phyloP scores from a whole-genome alignment of 306 rosid species.

The Prinsepia uniflora region DNA sequence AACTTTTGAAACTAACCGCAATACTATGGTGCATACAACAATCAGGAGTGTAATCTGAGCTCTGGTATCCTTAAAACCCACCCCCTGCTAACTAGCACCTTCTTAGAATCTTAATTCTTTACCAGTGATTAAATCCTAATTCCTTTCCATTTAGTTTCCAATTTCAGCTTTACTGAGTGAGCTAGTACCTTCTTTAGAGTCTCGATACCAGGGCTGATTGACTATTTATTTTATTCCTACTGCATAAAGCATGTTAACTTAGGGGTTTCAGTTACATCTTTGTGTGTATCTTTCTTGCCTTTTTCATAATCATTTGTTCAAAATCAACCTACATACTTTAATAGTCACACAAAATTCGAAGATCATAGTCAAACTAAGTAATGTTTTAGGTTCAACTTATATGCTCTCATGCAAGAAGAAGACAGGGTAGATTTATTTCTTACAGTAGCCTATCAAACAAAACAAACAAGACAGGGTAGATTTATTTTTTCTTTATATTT shows the following conservation, averaged over 20 bases:
- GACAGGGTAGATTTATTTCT: neutral
- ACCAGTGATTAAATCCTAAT: neutral
- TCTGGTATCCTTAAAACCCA: neutral
- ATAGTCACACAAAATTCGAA: neutral
- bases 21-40: neutral
- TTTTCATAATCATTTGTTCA: neutral
- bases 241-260: neutral
- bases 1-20: neutral
- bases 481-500: neutral
- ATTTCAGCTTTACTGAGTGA: neutral
- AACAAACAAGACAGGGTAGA: neutral
- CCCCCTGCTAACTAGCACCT: neutral
- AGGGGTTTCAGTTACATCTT: neutral
- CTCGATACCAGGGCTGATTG: neutral
- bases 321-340: neutral
- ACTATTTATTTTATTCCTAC: neutral
- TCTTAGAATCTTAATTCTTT: neutral
- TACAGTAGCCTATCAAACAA: neutral
- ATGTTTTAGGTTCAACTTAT: neutral
- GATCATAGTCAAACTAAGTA: neutral
- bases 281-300: neutral
- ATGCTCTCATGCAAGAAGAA: neutral
- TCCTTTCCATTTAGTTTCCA: neutral
- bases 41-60: neutral
- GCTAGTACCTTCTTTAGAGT: neutral